A percentile compares a stretch with the other conserved stretches of the same genome.
phyloP scores from a whole-genome alignment of 257 asterid species.

The Echites panduratus region DNA sequence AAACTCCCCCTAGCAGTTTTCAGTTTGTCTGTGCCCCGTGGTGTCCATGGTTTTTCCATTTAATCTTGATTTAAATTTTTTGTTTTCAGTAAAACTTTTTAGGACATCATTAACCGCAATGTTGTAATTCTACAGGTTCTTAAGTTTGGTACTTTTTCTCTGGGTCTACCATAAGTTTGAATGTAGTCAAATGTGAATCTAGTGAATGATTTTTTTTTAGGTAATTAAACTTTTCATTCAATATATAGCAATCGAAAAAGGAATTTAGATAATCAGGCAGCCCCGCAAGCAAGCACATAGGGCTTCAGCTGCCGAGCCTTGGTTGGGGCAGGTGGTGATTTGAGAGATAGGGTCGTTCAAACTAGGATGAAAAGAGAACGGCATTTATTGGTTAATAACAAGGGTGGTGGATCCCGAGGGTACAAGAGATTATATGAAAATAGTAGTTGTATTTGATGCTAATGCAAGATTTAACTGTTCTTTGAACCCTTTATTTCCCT shows the following conservation, averaged over 20 bases:
- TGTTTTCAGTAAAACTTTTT: neutral
- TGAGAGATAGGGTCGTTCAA: neutral
- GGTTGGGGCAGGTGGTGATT: neutral
- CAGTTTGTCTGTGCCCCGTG: neutral
- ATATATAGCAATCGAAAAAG: too few species aligned
- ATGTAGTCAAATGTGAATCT: neutral
- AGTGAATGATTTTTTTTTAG: neutral
- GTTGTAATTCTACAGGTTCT: neutral
- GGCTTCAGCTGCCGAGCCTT: neutral
- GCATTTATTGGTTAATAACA: slow-evolving; percentile 8
- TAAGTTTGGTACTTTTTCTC: neutral
- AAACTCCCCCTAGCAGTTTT: neutral
- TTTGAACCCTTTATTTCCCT: neutral
- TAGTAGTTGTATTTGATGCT: neutral
- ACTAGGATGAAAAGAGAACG: neutral
- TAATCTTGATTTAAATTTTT: neutral
- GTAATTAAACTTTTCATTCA: too few species aligned
- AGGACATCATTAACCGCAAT: neutral
- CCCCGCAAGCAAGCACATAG: neutral
- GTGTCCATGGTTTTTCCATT: neutral
- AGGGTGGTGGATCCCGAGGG: neutral
- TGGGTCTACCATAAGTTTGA: neutral
- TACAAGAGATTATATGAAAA: neutral
- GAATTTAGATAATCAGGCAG: neutral
- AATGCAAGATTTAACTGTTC: neutral